phyloP scores from a whole-genome alignment of 176 grass and related monocot genomes.

The Oryza officinalis region DNA sequence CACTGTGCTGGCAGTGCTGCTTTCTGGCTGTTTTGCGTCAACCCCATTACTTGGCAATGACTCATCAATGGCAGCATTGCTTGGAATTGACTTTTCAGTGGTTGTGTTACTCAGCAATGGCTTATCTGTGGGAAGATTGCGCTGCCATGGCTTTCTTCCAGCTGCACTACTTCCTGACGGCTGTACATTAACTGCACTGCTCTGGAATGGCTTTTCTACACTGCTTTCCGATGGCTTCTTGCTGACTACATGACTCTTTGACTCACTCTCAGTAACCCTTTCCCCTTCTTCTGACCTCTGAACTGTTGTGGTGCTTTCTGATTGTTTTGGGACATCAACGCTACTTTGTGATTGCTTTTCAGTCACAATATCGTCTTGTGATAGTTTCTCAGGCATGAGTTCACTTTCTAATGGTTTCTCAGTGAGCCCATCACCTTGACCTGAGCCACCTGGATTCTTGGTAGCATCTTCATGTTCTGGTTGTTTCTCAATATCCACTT shows the following conservation, averaged over 20 bases:
- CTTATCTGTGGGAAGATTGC: conserved; percentile 32
- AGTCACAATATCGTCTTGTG: conserved; percentile 28
- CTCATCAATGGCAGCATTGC: conserved; percentile 37
- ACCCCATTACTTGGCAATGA: conserved; percentile 40
- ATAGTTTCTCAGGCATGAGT: conserved; percentile 17
- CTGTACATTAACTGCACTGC: conserved; percentile 37
- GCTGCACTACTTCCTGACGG: conserved; percentile 29
- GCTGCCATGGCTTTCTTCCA: conserved; percentile 50
- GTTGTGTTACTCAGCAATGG: conserved; percentile 16
- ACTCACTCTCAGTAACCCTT: conserved; percentile 15
- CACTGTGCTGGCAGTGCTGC: neutral
- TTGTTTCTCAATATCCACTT: conserved; percentile 37
- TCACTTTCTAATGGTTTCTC: conserved; percentile 43
- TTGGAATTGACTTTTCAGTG: conserved; percentile 31
- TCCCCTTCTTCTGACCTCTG: conserved; percentile 28
- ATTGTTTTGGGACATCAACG: conserved; percentile 30
- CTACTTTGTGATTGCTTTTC: conserved; percentile 33
- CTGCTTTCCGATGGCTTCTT: conserved; percentile 41
- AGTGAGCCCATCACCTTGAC: conserved; percentile 39
- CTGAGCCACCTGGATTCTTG: neutral
- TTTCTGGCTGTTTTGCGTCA: conserved; percentile 40
- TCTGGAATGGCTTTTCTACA: conserved; percentile 31
- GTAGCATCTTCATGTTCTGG: conserved; percentile 30
- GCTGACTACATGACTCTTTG: conserved; percentile 24
- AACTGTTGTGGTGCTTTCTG: conserved; percentile 28